Evolutionary conservation across 2,329 filamentous ascomycete species (phyloP), one percentile per base, ranked within the genome.

Genomic region (Epichloe gansuensis): DNA sequence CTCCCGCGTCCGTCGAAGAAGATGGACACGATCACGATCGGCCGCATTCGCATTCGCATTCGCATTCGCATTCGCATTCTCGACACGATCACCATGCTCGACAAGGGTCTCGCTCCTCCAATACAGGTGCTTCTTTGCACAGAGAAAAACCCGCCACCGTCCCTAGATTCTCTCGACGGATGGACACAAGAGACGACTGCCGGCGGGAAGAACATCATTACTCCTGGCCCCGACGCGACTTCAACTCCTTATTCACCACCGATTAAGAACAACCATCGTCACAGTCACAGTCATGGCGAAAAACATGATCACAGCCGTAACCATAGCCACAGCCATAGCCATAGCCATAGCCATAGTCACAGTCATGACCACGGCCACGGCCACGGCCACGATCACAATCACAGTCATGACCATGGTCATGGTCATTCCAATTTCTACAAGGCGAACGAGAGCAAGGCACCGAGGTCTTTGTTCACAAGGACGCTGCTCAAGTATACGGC

Each of bases 401-500:
- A 58, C 23, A 41, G 51, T 17, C 63, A 70, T 39, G 59, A 53
- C 44, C 61, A 67, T 51, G 55, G 59, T 21, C 44, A 61, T 43
- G 53, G 57, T 9, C 52, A 57, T 39, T 54, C 60, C 23, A 60
- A 72, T 52, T 38, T 39, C 21, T 60, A 68, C 6, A 67, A 25
- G 17, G 17, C 21, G 5, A 31, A 72, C 46, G 64, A 69, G 11
- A 66, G 71, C 48, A 69, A 72, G 53, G 69, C 68, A 11, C 69
- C 76, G 46, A 75, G 81, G 42, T 94, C 89, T 0, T 74, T 70
- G 46, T 74, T 95, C 41, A 95, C 91, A 0, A 79, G 76, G 13
- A 77, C 85, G 52, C 67, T 97, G 3, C 74, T 97, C n/a, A 76
- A 77, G 0, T 76, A 80, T 52, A 85, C 83, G 11, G 77, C 85